A percentile compares a stretch with the other conserved stretches of the same genome.
phyloP scores from a whole-genome alignment of 441 rosid species.

The Arabidopsis lyrata region DNA sequence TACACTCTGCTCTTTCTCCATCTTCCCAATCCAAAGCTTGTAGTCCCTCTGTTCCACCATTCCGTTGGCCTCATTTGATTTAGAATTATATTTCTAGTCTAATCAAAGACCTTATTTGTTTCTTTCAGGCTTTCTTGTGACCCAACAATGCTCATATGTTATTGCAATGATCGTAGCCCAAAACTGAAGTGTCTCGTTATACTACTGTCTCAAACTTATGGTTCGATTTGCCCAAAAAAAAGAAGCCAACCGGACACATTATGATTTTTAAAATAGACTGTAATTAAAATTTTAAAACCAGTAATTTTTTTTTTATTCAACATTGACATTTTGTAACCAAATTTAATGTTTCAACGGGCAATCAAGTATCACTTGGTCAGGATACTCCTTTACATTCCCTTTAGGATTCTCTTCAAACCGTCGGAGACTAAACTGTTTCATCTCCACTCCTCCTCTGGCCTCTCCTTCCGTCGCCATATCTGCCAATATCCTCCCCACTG shows the following conservation, averaged over 20 bases:
- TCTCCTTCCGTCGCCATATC: slow-evolving; percentile 66
- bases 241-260: not conserved
- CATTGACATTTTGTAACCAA: slow-evolving; percentile 36
- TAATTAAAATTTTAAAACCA: not conserved
- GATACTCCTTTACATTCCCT: slow-evolving; percentile 63
- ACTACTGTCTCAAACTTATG: not conserved
- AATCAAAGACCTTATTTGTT: not conserved
- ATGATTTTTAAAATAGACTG: not conserved
- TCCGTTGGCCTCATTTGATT: not conserved
- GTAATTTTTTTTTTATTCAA: not conserved
- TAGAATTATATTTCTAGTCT: not conserved
- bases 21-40: too few species aligned
- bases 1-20: too few species aligned
- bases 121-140: slow-evolving; percentile 1
- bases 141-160: not conserved
- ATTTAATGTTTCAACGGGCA: slow-evolving; percentile 11
- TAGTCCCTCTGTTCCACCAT: too few species aligned
- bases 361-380: slow-evolving; percentile 53
- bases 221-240: not conserved
- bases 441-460: slow-evolving; percentile 55
- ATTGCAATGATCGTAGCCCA: not conserved
- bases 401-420: slow-evolving; percentile 66
- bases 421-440: slow-evolving; percentile 57
- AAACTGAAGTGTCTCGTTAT: not conserved
- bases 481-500: slow-evolving; percentile 70